Percentiles rank a stretch among this genome's conserved stretches.
Conservation (phyloP, 2,329 filamentous ascomycete species). For the Arthrinium puccinioides region DNA sequence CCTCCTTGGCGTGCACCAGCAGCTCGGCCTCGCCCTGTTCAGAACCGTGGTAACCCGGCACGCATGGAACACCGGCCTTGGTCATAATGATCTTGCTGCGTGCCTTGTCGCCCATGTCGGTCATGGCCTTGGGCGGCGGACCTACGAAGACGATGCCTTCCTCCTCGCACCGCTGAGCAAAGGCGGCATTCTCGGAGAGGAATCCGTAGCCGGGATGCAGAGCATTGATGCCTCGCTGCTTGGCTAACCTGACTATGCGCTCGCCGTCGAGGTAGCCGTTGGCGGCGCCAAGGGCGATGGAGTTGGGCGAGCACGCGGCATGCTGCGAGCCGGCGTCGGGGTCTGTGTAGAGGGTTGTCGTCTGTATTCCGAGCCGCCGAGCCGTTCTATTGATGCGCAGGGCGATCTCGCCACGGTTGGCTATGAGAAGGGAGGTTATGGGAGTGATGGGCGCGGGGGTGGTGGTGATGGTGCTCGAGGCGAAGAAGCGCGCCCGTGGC, state of each 20-base stretch:
- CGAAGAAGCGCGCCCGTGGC: slow-evolving; percentile 27
- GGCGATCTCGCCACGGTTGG: slow-evolving; percentile 95
- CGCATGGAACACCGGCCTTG: slow-evolving; percentile 87
- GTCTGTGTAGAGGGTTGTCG: slow-evolving; percentile 91
- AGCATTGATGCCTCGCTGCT: slow-evolving; percentile 77
- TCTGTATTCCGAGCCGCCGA: slow-evolving; percentile 78
- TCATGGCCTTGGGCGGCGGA: slow-evolving; percentile 72
- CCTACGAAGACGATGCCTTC: slow-evolving; percentile 93
- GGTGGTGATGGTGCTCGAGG: slow-evolving; percentile 13
- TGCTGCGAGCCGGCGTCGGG: slow-evolving; percentile 85
- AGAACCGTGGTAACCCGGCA: slow-evolving; percentile 87
- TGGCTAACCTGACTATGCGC: slow-evolving; percentile 82
- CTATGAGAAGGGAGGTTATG: slow-evolving; percentile 80
- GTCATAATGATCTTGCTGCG: slow-evolving; percentile 93
- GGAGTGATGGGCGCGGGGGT: slow-evolving; percentile 33
- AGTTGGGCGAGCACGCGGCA: slow-evolving; percentile 74
- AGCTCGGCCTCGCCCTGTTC: slow-evolving; percentile 64
- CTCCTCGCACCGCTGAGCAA: slow-evolving; percentile 80
- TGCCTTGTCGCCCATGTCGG: slow-evolving; percentile 62
- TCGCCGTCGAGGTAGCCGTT: slow-evolving; percentile 90
- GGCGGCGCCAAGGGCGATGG: slow-evolving; percentile 75
- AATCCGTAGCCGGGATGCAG: slow-evolving; percentile 97
- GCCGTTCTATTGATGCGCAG: slow-evolving; percentile 88
- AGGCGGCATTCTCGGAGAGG: slow-evolving; percentile 85
- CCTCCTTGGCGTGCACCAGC: slow-evolving; percentile 62